Conservation (phyloP, 2,329 filamentous ascomycete genomes). For the Lachnellula hyalina region DNA sequence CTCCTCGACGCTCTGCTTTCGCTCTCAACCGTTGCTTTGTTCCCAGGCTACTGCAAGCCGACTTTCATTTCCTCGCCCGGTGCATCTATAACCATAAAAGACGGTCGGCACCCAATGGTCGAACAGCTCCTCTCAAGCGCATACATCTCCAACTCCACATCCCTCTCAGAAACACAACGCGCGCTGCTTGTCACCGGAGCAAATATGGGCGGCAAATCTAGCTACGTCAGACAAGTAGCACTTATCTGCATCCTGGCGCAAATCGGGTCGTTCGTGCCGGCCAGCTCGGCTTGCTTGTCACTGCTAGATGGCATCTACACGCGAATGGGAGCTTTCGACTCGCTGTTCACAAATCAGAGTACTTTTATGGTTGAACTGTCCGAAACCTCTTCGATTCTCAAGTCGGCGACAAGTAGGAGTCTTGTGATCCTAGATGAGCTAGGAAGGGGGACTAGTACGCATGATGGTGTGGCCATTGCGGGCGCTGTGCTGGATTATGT, state of each 20-base stretch:
- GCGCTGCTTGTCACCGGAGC: constrained; percentile 77
- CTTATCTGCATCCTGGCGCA: constrained; percentile 92
- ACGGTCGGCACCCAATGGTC: constrained; percentile 90
- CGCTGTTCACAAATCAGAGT: constrained; percentile 87
- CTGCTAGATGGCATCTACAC: constrained; percentile 90
- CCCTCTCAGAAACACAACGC: constrained; percentile 56
- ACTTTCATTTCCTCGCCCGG: constrained; percentile 56
- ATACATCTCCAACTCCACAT: constrained; percentile 87
- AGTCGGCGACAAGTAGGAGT: constrained; percentile 76
- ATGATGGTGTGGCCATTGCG: constrained; percentile 94
- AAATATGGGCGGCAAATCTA: constrained; percentile 99
- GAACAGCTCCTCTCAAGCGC: constrained; percentile 79
- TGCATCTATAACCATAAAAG: constrained; percentile 55
- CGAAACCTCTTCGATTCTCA: constrained; percentile 87
- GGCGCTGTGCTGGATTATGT: constrained; percentile 85
- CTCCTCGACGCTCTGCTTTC: constrained; percentile 87
- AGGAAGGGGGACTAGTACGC: constrained; percentile 86
- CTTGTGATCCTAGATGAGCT: constrained; percentile 93
- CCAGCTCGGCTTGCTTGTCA: constrained; percentile 65
- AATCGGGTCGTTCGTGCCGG: constrained; percentile 90
- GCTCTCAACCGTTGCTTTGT: constrained; percentile 73
- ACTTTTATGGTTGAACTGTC: constrained; percentile 98
- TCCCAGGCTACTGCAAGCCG: constrained; percentile 85
- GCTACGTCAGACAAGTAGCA: constrained; percentile 87
- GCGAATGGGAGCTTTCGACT: constrained; percentile 91